Percentiles rank a stretch among this genome's conserved stretches.
Conservation (phyloP, 2,329 filamentous ascomycete species). For the Ceratocystis harringtonii region DNA sequence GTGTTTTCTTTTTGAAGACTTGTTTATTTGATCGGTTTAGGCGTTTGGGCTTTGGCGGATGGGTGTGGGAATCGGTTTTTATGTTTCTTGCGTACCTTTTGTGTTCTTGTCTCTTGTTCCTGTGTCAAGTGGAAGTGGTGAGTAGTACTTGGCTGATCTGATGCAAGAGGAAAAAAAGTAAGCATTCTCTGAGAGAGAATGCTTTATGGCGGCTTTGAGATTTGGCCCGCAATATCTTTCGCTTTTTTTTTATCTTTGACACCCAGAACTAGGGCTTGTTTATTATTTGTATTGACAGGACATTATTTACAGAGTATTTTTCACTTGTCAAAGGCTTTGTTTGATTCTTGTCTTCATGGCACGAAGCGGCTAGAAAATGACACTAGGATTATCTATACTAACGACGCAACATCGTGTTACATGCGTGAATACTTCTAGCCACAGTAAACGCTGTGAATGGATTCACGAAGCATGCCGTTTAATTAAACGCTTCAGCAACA, state of each 20-base stretch:
- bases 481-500: background rate
- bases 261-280: background rate
- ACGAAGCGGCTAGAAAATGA: too few relatives aligned
- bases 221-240: background rate
- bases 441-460: background rate
- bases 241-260: background rate
- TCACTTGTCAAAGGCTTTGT: background rate
- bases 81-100: background rate
- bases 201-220: background rate
- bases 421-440: background rate
- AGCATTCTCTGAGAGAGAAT: background rate
- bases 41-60: background rate
- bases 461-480: background rate
- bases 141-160: too few relatives aligned
- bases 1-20: background rate
- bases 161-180: too few relatives aligned
- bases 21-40: background rate
- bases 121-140: background rate
- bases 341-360: too few relatives aligned
- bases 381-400: too few relatives aligned
- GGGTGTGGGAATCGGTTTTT: background rate
- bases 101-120: too few relatives aligned
- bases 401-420: background rate
- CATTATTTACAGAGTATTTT: slow-evolving; percentile 2
- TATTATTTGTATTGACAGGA: background rate